Base-by-base conservation (phyloP, 768 basidiomycete genomes). In the Russula griseocarnosa region DNA sequence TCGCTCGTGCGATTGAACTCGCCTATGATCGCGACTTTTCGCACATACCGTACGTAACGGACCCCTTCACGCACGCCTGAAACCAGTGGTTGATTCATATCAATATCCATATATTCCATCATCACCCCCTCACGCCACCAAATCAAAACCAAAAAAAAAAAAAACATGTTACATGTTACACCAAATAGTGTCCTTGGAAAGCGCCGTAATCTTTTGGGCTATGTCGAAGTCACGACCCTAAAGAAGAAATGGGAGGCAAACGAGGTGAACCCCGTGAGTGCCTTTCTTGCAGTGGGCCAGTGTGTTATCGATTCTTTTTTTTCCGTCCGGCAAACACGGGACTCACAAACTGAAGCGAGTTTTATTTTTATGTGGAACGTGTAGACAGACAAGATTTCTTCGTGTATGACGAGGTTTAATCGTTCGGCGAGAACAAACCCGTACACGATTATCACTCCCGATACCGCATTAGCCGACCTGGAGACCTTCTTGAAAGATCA, bases 21-120 rank as follows among this genome's bases (percentile, higher is more conserved):
- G 94, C 94, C 0, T 96, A 94, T 69, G 94, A 97, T 68, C 85
- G 93, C 38, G 94, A 97, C 72, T 97, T 95, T 75, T 93, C 93
- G 20, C 87, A 95, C 69, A 87, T 96, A 65, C 94, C 94, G 94
- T 95, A 70, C 70, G 77, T 75, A 26, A 24, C 40, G 47, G 18
- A 40, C 3, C 44, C n/a, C 5, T 46, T n/a, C n/a, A n/a, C n/a
- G n/a, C 44, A 46, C 42, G 1, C n/a, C 44, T 46, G n/a, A 46
- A 46, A n/a, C 10, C 8, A 10, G 7, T 10, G 9, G 20, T 40
- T 40, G 4, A 6, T 20, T 44, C 42, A 20, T 24, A 18, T 50
- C 3, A n/a, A n/a, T 14, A 50, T 50, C 49, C 49, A 24, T n/a
- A n/a, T n/a, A n/a, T 46, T 24, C 24, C 24, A 16, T 50, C 49